Evolutionary conservation across 2,329 filamentous ascomycete species (phyloP), one percentile per base, ranked within the genome.

Genomic region (Coniochaeta sp.): DNA sequence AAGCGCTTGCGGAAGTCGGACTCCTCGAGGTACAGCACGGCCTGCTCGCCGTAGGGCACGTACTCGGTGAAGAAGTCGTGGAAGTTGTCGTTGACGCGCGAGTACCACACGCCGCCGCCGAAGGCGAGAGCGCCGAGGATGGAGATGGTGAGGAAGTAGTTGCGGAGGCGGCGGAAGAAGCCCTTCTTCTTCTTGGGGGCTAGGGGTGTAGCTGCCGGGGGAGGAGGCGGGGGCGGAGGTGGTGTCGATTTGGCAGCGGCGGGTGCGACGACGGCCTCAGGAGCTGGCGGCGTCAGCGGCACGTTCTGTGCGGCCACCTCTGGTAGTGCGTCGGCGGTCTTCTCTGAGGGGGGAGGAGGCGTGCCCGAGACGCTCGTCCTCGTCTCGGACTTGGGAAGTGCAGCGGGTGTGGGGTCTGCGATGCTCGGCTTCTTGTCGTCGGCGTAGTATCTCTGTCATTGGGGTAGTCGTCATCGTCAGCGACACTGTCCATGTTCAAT

Each of bases 21-120:
- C 77, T 99, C 95, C 76, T 99, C 95, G 58, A 99, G 88, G 77
- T 96, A 98, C 28, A 96, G 85, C 54, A 99, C 93, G 19, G 89
- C 89, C 72, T 96, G 91, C 77, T 99, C 95, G 69, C 93, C 95
- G 67, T 90, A 96, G 24, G 95, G 95, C 19, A 99, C 78, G 74
- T 93, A 99, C 77, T 97, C 93, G 69, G 93, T 98, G 78, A 99
- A 99, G 80, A 97, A 72, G 75, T 99, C 95, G 77, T 99, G 93
- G 83, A 98, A 99, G 77, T 91, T 96, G 80, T 99, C 95, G 71
- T 89, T 96, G 75, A 95, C 83, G 65, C 96, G 86, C 59, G 95
- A 93, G 75, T 96, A 95, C 81, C 90, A 96, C 59, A 97, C 88
- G 66, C 93, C 92, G 65, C 92, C 92, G 60, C 84, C 90, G 69